Conservation (phyloP, 306 rosid genomes). For the Dryas octopetala region DNA sequence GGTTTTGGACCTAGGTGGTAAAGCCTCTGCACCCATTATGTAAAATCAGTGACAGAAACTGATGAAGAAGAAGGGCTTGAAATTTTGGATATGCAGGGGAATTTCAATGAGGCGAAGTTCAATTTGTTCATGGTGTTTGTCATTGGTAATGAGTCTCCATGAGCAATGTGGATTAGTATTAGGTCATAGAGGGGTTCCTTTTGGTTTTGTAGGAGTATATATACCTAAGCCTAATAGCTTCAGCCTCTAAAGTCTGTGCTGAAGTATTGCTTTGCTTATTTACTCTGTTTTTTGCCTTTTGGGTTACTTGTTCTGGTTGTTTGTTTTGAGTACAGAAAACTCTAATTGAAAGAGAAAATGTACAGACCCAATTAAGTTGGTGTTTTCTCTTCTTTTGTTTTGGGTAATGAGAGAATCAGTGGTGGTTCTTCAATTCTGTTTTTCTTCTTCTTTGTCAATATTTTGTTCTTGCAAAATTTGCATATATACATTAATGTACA, state of each 20-base stretch:
- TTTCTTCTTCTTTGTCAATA: not conserved
- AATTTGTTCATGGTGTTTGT: slow-evolving; percentile 6
- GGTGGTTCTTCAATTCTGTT: slow-evolving; percentile 9
- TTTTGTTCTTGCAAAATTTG: not conserved
- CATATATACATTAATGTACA: not conserved
- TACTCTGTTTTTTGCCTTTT: not conserved
- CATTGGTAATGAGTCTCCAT: too few relatives aligned
- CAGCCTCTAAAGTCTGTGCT: slow-evolving; percentile 10
- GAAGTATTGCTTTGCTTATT: slow-evolving; percentile 13
- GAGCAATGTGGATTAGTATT: slow-evolving; percentile 31
- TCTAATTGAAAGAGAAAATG: slow-evolving; percentile 22
- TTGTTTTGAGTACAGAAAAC: slow-evolving; percentile 21
- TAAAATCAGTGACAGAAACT: slow-evolving; percentile 17
- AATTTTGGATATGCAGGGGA: too few relatives aligned
- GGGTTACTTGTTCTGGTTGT: not conserved
- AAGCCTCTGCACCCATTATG: slow-evolving; percentile 39
- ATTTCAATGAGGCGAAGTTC: slow-evolving; percentile 6
- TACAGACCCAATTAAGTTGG: slow-evolving; percentile 12
- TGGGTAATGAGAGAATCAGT: not conserved
- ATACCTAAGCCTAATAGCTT: slow-evolving; percentile 5
- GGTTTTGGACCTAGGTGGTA: slow-evolving; percentile 69
- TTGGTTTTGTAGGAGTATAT: slow-evolving; percentile 24
- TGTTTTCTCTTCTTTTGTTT: slow-evolving; percentile 1
- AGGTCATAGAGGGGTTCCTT: slow-evolving; percentile 9
- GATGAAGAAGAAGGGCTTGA: too few relatives aligned